phyloP scores from a whole-genome alignment of 768 basidiomycete genomes.

The Filobasidium floriforme region DNA sequence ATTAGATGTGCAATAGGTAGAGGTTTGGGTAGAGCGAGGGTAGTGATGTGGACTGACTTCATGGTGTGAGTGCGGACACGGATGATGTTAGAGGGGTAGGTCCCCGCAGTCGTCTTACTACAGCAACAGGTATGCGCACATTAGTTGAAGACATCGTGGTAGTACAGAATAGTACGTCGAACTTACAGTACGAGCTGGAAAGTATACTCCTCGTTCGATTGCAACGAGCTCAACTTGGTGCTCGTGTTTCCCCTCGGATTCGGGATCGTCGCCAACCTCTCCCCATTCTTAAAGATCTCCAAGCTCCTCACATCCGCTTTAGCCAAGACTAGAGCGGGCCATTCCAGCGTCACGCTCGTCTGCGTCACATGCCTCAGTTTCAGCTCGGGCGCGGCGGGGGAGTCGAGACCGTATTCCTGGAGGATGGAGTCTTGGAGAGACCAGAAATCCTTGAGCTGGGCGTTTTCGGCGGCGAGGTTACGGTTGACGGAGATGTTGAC shows the following conservation, averaged over 20 bases:
- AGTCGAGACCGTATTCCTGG: constrained; percentile 59
- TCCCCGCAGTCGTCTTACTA: constrained; percentile 72
- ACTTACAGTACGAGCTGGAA: constrained; percentile 84
- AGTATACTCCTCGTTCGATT: constrained; percentile 61
- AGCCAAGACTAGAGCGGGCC: constrained; percentile 77
- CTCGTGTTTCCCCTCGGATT: constrained; percentile 75
- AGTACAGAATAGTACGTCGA: neutral
- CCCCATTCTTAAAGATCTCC: constrained; percentile 85
- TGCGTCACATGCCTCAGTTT: constrained; percentile 91
- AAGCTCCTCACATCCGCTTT: constrained; percentile 77
- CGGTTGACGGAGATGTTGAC: constrained; percentile 93
- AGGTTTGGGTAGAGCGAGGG: neutral
- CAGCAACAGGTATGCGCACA: neutral
- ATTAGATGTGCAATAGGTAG: neutral
- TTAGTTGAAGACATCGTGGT: neutral
- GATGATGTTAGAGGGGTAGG: constrained; percentile 74
- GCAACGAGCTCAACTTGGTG: constrained; percentile 64
- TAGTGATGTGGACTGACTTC: constrained; percentile 35
- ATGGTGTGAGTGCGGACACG: constrained; percentile 86
- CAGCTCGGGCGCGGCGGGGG: constrained; percentile 67
- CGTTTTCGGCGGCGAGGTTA: constrained; percentile 73
- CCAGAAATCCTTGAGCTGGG: constrained; percentile 75
- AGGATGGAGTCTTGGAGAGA: constrained; percentile 72
- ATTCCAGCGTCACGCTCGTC: constrained; percentile 93
- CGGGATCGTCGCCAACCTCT: constrained; percentile 78